Evolutionary conservation across 2,329 filamentous ascomycete genomes (phyloP).

Genomic region (Curvularia sp.): DNA sequence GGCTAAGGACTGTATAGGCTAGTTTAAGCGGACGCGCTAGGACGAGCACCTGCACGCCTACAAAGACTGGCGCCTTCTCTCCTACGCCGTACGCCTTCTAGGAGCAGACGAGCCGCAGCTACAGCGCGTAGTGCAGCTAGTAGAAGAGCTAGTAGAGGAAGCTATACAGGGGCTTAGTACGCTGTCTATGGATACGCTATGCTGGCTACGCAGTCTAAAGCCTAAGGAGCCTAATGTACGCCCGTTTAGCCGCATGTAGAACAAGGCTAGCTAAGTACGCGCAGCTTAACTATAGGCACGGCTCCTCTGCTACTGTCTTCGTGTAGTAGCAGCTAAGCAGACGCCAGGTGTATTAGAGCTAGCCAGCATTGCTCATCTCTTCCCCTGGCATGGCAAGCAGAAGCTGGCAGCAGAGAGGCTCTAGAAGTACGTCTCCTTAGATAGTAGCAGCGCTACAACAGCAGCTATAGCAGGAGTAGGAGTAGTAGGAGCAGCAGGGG

Average conservation of each 20-base stretch:
- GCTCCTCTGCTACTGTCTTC: constrained; percentile 4
- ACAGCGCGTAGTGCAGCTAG: not conserved
- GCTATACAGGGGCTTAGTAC: not conserved
- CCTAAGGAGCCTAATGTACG: constrained; percentile 2
- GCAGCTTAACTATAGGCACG: not conserved
- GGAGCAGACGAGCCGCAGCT: not conserved
- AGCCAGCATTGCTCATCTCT: not conserved
- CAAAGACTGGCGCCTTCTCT: constrained; percentile 2
- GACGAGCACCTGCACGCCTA: constrained; percentile 7
- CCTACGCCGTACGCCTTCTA: too few relatives aligned
- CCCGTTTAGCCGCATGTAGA: not conserved
- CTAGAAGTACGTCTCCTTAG: not conserved
- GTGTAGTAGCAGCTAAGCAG: constrained; percentile 1
- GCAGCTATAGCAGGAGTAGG: too few relatives aligned
- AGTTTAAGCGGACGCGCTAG: constrained; percentile 1
- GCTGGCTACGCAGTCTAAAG: not conserved
- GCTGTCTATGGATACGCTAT: not conserved
- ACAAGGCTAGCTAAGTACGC: too few relatives aligned
- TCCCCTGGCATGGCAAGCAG: constrained; percentile 1
- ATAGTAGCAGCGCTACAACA: not conserved
- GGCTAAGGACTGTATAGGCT: too few relatives aligned
- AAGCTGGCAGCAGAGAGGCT: not conserved
- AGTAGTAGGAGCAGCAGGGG: too few relatives aligned
- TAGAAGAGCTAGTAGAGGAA: constrained; percentile 3
- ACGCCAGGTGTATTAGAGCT: not conserved